A percentile compares a stretch with the other conserved stretches of the same genome.
Conservation (phyloP, 2,329 filamentous ascomycete species). For the Leptographium wingfieldii region DNA sequence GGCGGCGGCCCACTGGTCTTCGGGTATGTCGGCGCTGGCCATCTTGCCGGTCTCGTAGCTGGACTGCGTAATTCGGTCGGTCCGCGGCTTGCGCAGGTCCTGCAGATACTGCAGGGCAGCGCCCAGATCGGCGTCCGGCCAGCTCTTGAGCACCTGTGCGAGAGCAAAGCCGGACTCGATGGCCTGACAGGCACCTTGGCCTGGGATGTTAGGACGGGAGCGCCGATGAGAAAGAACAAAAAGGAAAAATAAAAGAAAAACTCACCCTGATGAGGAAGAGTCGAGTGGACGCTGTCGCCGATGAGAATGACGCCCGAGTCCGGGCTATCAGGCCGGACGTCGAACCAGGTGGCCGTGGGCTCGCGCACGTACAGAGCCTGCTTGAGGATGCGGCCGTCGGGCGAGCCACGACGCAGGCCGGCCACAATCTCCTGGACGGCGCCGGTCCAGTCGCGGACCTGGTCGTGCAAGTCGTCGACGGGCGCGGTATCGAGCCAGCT, state of each 20-base stretch:
- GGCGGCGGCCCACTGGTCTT: slow-evolving; percentile 7
- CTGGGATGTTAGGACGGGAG: not conserved
- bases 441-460: slow-evolving; percentile 29
- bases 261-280: slow-evolving; percentile 33
- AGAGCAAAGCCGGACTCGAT: slow-evolving; percentile 25
- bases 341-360: slow-evolving; percentile 34
- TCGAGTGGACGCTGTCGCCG: slow-evolving; percentile 45
- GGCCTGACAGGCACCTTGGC: slow-evolving; percentile 31
- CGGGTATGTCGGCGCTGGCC: slow-evolving; percentile 11
- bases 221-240: not conserved
- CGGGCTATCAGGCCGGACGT: slow-evolving; percentile 24
- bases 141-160: slow-evolving; percentile 16
- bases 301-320: slow-evolving; percentile 36
- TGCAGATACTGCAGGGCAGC: slow-evolving; percentile 9
- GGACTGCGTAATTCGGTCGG: slow-evolving; percentile 8
- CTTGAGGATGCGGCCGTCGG: slow-evolving; percentile 12
- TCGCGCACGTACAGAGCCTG: slow-evolving; percentile 18
- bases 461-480: slow-evolving; percentile 26
- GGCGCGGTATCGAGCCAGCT: slow-evolving; percentile 21
- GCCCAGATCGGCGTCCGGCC: slow-evolving; percentile 4
- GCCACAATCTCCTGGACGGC: slow-evolving; percentile 23
- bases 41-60: slow-evolving; percentile 12
- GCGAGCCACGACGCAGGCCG: slow-evolving; percentile 30
- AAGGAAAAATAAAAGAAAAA: no score
- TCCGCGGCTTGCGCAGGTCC: slow-evolving; percentile 11